Base-by-base conservation (phyloP, 73 alveolate species). In the Tetrahymena borealis region DNA sequence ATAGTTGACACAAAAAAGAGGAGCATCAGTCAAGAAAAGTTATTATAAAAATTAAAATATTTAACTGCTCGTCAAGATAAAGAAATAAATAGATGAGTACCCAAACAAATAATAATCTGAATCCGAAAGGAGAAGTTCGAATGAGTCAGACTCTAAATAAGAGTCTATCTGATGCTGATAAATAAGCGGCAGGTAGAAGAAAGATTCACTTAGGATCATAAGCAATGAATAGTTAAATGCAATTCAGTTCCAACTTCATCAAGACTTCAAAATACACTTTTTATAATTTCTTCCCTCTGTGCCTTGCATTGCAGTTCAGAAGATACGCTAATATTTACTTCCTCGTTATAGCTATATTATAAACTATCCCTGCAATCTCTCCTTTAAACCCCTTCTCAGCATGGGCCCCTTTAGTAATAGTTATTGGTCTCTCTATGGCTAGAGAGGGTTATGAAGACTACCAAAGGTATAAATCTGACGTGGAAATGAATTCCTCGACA, bases 371-470 rank as follows among this genome's bases (percentile, higher is more conserved):
- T 2, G 91, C 94, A 31, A 97, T 98, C 60, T 96, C 99, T 12
- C 99, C 99, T 4, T 94, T 98, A 39, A 96, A 96, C 90, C 98
- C 99, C 38, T 92, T 94, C 11, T 97, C 99, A 15, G 99, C 99
- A 20, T 97, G 98, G 39, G 97, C 97, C 85, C 99, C 99, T 12
- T 95, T 98, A 90, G 97, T 98, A 9, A 97, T 98, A 91, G 99
- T 98, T 24, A 96, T 98, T 31, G 97, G 98, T n/a, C 97, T 98
- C n/a, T 97, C 99, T 20, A 97, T 98, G 99, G 91, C 97, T 36
- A 97, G 99, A 91, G 99, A 98, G 90, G 98, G 98, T 28, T 94
- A 96, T 38, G 99, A 98, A 96, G 99, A 96, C 78, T 91, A 90
- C 39, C 31, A 92, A 40, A 90, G 99, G 78, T 96, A 94, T 90